A percentile compares a stretch with the other conserved stretches of the same genome.
phyloP scores from a whole-genome alignment of 352 stramenopile species.

The Globisporangium canariense region DNA sequence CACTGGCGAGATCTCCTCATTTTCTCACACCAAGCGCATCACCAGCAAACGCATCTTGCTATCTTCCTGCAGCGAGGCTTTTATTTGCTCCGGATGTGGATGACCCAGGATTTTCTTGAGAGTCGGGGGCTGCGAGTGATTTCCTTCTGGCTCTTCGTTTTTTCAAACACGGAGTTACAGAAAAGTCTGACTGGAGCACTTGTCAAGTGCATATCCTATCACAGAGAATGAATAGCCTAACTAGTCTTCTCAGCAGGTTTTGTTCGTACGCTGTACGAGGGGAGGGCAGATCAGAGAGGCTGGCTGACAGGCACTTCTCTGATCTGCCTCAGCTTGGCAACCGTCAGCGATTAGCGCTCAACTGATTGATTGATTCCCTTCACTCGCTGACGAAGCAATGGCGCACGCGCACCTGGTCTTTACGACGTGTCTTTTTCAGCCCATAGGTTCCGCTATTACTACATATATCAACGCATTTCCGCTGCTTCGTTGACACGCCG shows the following conservation, averaged over 20 bases:
- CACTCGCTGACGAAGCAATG: no score
- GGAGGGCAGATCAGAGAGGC: no score
- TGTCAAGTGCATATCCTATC: not conserved
- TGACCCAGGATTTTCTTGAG: not conserved
- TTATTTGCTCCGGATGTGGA: not conserved
- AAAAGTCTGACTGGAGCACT: not conserved
- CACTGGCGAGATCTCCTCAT: no score
- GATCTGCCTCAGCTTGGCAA: no score
- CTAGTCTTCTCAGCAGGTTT: not conserved
- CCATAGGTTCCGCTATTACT: not conserved
- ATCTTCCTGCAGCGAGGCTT: not conserved
- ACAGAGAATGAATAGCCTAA: not conserved
- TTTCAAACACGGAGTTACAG: not conserved
- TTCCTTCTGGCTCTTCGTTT: not conserved
- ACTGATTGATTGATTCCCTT: no score
- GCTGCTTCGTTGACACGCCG: not conserved
- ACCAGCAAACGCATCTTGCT: not conserved
- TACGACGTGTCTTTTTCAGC: not conserved
- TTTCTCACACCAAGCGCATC: not conserved
- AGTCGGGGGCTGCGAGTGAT: not conserved
- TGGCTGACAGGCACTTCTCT: no score
- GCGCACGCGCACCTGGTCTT: not conserved
- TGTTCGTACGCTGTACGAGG: no score
- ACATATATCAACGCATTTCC: not conserved
- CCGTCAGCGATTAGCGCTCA: no score